Base-by-base conservation (phyloP, 2,329 filamentous ascomycete species). In the Fusarium beomiforme region DNA sequence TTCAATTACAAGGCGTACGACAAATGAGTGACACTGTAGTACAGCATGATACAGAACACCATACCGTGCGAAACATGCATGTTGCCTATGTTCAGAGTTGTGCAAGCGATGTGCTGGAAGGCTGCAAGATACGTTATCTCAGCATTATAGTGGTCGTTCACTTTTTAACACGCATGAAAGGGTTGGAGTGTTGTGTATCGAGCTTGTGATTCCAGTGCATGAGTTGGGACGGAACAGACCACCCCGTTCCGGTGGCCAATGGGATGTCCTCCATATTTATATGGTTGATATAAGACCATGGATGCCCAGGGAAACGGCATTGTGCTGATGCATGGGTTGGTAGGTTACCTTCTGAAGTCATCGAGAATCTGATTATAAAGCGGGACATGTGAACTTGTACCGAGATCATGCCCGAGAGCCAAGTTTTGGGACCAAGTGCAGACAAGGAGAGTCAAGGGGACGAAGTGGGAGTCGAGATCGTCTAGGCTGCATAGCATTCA, bases 1-100 rank as follows among this genome's bases (percentile, higher is more conserved):
- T 19, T 42, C 24, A 43, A 23, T 19, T 64, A 33, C 42, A 43
- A 54, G 46, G 24, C 16, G 50, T 42, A 23, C 53, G 58, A 39
- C 37, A 51, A 24, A 51, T 49, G 58, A 55, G 64, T 75, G 61
- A 56, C 55, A 73, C 51, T 55, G 57, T 31, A 58, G 46, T 56
- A 57, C 33, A 58, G 43, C 36, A 61, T 37, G 44, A 39, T 50
- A 47, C 37, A 50, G 41, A 41, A 33, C 57, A 44, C 59, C 67
- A 31, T 65, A 67, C 44, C 46, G 33, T 51, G 70, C 70, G 59
- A 69, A 72, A 76, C 68, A 72, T 72, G 65, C 72, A 76, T 76
- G 60, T 51, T 55, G 58, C 58, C 53, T 49, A 70, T n/a, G 49
- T 31, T 63, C 47, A 33, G 54, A 34, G 33, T 31, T 50, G 39